A percentile compares a stretch with the other conserved stretches of the same genome.
These are phyloP conservation scores for Protomyces arabidopsidicola DNA, from an alignment of 1,139 yeast species.

Conservation along the genomic window DNA sequence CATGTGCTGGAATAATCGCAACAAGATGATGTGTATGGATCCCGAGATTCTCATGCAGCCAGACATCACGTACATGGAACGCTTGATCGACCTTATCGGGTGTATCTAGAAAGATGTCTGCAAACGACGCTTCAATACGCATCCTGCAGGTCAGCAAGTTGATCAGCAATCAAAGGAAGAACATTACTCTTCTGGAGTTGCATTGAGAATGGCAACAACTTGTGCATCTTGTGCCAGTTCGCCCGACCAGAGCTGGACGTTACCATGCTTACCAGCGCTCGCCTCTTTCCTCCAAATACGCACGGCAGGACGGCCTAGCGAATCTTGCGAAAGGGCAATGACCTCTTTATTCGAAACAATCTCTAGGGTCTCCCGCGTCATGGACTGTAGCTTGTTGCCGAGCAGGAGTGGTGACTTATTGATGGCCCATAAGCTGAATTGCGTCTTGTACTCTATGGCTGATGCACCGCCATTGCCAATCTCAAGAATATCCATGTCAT, in stretches of 20 bases:
- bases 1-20: neutral
- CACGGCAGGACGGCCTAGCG: conserved; percentile 34
- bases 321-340: conserved; percentile 38
- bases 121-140: neutral
- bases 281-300: conserved; percentile 33
- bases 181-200: neutral
- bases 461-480: conserved; percentile 40
- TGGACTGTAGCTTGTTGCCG: conserved; percentile 37
- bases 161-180: neutral
- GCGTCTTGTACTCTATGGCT: conserved; percentile 37
- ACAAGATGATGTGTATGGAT: neutral
- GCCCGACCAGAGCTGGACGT: neutral
- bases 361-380: conserved; percentile 34
- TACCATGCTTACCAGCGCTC: neutral
- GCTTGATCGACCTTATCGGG: neutral
- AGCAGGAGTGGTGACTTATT: conserved; percentile 38
- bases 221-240: neutral
- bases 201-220: neutral
- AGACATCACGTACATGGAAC: neutral
- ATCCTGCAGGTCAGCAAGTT: neutral
- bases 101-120: neutral
- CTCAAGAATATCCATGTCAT: conserved; percentile 39
- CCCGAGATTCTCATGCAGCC: neutral
- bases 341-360: conserved; percentile 36
- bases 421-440: conserved; percentile 39